These are phyloP conservation scores for Aspergillus transmontanensis DNA, from an alignment of 2,329 filamentous ascomycete species.

Conservation along the genomic window DNA sequence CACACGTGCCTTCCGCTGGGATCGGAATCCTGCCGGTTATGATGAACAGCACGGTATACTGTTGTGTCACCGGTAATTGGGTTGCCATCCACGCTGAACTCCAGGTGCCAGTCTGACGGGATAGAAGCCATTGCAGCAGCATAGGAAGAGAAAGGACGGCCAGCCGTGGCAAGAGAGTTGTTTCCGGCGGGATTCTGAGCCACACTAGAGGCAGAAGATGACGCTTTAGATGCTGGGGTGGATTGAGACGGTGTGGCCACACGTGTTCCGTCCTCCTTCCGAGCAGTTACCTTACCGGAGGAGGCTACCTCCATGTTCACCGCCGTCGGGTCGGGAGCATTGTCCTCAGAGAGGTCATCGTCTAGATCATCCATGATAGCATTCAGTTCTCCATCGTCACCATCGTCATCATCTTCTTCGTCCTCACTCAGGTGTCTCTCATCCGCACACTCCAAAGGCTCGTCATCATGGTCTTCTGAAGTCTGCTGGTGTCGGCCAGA, in stretches of 20 bases:
- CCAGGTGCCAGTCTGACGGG: constrained; percentile 95
- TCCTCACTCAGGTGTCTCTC: constrained; percentile 80
- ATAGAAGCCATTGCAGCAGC: constrained; percentile 77
- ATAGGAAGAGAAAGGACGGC: constrained; percentile 72
- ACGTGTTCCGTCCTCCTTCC: constrained; percentile 86
- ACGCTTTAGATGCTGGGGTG: constrained; percentile 49
- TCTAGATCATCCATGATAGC: constrained; percentile 90
- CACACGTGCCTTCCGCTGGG: constrained; percentile 76
- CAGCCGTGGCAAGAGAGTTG: constrained; percentile 54
- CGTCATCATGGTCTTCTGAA: constrained; percentile 60
- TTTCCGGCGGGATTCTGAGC: constrained; percentile 24
- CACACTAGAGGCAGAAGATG: constrained; percentile 33
- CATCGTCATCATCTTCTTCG: constrained; percentile 63
- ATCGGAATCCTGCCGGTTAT: constrained; percentile 61
- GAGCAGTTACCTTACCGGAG: constrained; percentile 84
- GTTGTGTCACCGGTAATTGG: constrained; percentile 88
- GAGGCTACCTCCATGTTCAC: constrained; percentile 89
- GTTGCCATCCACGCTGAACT: constrained; percentile 86
- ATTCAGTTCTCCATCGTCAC: constrained; percentile 66
- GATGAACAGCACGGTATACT: constrained; percentile 91
- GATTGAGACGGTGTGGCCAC: constrained; percentile 77
- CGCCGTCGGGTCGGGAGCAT: constrained; percentile 78
- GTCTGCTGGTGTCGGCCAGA: constrained; percentile 63
- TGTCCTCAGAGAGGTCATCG: constrained; percentile 75
- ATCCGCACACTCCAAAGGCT: constrained; percentile 87